Evolutionary conservation across 106 monocot genomes (phyloP), one percentile per base, ranked within the genome.

Genomic region (Platanthera guangdongensis): DNA sequence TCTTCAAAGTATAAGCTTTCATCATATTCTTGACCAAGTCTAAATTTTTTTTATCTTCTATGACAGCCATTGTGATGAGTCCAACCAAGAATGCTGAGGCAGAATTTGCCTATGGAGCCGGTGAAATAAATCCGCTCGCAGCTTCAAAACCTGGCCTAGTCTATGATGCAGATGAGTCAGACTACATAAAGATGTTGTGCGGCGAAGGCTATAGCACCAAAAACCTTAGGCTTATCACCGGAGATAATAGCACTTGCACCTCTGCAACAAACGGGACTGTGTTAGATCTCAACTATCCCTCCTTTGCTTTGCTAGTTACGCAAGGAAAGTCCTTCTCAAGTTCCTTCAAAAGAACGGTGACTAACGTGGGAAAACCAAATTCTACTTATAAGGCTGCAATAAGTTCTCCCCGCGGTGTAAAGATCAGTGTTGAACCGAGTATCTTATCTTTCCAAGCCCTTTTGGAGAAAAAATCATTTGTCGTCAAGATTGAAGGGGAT

Each of bases 261-360:
- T 12, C 3, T 9, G 7, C 4, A 2, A 59, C 13, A 6, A 52
- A 47, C 14, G 39, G 72, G 0, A 78, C 52, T 2, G 64, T 52
- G 4, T 68, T 68, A 57, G 64, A 86, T 47, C 83, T 84, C 6
- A 86, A 88, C 53, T 85, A 89, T 47, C 89, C 89, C 8, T 83
- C 89, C 8, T 79, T 89, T 51, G 72, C 83, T 2, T 9, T 76
- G 18, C 51, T 52, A 5, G 4, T 28, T 2, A 14, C 2, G 0
- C 12, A 6, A 13, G 74, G 68, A 6, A 19, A 63, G 32, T 48
- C 7, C 19, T 76, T 81, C 64, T 21, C 4, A 8, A 76, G 16
- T 0, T 59, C n/a, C 7, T 85, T 81, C 64, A 3, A 18, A 1
- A 80, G 89, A 50, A 84, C 77, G 1, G 78, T 89, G 9, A 86